phyloP scores from a whole-genome alignment of 441 rosid genomes.

The Populus hybrid region DNA sequence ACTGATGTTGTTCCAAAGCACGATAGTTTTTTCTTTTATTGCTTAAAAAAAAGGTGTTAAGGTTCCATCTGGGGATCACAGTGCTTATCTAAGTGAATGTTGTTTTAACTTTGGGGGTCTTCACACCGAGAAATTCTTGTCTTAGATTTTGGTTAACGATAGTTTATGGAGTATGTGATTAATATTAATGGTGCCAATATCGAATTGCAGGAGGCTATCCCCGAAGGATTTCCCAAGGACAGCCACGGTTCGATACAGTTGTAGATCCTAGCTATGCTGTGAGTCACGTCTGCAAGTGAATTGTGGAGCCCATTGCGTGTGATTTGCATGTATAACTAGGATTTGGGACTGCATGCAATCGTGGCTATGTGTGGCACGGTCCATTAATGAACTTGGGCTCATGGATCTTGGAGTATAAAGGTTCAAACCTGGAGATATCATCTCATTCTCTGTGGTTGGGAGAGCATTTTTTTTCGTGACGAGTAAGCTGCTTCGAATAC shows the following conservation, averaged over 20 bases:
- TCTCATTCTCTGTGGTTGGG: not conserved
- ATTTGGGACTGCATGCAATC: not conserved
- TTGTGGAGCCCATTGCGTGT: not conserved
- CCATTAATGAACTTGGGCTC: not conserved
- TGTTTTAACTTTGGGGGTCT: not conserved
- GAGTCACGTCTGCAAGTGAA: not conserved
- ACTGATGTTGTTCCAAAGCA: constrained; percentile 22
- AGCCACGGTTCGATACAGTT: not conserved
- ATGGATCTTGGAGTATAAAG: not conserved
- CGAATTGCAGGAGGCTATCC: not conserved
- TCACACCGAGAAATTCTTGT: not conserved
- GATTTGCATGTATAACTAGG: not conserved
- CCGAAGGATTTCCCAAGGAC: not conserved
- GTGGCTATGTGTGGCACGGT: not conserved
- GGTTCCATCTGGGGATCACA: not conserved
- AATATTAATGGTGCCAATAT: not conserved
- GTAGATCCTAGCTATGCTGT: not conserved
- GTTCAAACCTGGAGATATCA: not conserved
- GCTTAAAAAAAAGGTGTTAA: not conserved
- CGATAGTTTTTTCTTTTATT: constrained; percentile 1
- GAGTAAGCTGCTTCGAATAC: not conserved
- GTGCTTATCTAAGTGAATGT: not conserved
- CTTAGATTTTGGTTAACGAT: not conserved
- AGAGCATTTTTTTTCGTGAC: not conserved
- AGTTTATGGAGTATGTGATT: not conserved